Conservation (phyloP, 805 yeast genomes). For the Barnettozyma pratensis region DNA sequence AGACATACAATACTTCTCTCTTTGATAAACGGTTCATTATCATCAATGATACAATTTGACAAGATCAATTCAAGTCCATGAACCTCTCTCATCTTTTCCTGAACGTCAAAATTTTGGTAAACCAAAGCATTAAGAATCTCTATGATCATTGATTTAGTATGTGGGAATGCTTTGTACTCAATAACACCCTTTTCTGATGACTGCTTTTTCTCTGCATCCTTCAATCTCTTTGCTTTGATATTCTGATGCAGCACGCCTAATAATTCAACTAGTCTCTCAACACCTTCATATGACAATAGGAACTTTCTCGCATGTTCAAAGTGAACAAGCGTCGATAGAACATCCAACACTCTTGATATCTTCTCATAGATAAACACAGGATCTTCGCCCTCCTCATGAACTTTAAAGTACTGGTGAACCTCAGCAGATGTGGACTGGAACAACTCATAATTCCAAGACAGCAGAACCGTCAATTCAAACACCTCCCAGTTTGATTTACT, state of each 20-base stretch:
- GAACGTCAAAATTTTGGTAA: constrained; percentile 47
- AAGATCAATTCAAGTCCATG: constrained; percentile 70
- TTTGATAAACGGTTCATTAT: constrained; percentile 80
- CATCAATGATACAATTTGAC: constrained; percentile 81
- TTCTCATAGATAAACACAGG: constrained; percentile 26
- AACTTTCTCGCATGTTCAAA: constrained; percentile 33
- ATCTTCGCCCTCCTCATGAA: constrained; percentile 10
- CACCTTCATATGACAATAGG: constrained; percentile 31
- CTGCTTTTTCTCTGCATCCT: constrained; percentile 18
- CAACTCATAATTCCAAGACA: constrained; percentile 34
- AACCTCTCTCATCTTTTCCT: constrained; percentile 58
- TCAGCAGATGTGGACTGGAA: constrained; percentile 22
- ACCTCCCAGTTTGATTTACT: constrained; percentile 34
- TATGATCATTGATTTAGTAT: constrained; percentile 58
- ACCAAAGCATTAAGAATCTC: constrained; percentile 60
- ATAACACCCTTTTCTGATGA: constrained; percentile 6
- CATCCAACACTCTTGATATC: constrained; percentile 28
- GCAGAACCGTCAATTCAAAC: constrained; percentile 31
- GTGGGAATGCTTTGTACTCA: constrained; percentile 46
- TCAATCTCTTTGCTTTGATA: constrained; percentile 26
- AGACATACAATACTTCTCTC: constrained; percentile 82
- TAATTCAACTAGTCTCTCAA: constrained; percentile 28
- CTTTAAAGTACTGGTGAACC: constrained; percentile 24
- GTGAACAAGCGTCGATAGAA: constrained; percentile 27
- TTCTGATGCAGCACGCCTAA: constrained; percentile 30